Percentiles rank a stretch among this genome's conserved stretches.
Conservation (phyloP, 805 yeast genomes). For the Saturnispora bothae region DNA sequence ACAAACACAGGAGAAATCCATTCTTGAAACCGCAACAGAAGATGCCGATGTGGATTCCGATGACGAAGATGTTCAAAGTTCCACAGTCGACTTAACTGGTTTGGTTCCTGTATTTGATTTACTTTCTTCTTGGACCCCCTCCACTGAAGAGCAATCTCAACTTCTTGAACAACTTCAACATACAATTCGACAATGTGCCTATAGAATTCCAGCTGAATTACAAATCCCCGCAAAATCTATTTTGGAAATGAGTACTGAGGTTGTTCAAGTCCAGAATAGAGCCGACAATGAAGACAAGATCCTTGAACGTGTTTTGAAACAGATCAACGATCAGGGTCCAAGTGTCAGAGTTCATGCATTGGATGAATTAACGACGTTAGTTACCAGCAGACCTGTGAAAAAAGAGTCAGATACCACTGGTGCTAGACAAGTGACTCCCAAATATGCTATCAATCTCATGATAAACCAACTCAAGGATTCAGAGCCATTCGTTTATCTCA, state of each 20-base stretch:
- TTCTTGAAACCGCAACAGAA: slow-evolving; percentile 6
- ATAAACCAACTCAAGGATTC: slow-evolving; percentile 56
- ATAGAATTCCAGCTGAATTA: slow-evolving; percentile 4
- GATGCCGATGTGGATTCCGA: slow-evolving; percentile 28
- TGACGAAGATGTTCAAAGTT: slow-evolving; percentile 29
- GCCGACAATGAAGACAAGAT: slow-evolving; percentile 31
- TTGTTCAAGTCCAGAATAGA: background rate
- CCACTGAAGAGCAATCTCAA: slow-evolving; percentile 5
- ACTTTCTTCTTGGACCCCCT: slow-evolving; percentile 3
- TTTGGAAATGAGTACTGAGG: background rate
- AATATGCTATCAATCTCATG: slow-evolving; percentile 51
- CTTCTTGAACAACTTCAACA: slow-evolving; percentile 11
- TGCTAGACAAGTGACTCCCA: slow-evolving; percentile 17
- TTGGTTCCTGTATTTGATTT: slow-evolving; percentile 15
- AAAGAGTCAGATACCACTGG: too few species aligned
- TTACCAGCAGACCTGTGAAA: slow-evolving; percentile 26
- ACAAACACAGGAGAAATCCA: background rate
- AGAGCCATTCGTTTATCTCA: slow-evolving; percentile 82
- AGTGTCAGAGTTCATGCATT: slow-evolving; percentile 87
- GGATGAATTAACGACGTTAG: slow-evolving; percentile 45
- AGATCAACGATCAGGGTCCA: slow-evolving; percentile 65
- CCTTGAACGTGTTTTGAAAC: slow-evolving; percentile 50
- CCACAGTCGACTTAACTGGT: slow-evolving; percentile 23
- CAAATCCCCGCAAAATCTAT: slow-evolving; percentile 5
- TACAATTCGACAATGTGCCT: background rate